These are phyloP conservation scores for Ciborinia camelliae DNA, from an alignment of 2,329 filamentous ascomycete species.

Conservation along the genomic window DNA sequence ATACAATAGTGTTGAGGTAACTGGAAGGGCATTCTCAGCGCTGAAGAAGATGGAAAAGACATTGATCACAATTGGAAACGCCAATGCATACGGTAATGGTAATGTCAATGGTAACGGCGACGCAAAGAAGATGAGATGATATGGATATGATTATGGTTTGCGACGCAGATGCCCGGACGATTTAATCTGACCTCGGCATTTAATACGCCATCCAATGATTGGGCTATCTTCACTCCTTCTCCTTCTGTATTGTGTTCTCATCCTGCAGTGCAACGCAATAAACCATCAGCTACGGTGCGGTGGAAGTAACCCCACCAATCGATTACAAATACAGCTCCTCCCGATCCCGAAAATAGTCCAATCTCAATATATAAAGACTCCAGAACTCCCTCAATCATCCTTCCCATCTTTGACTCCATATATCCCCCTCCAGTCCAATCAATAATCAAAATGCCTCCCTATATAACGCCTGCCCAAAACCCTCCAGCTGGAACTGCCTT, in stretches of 20 bases:
- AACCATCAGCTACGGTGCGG: too few species aligned
- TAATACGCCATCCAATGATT: neutral
- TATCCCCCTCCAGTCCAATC: neutral
- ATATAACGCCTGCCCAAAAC: slow-evolving; percentile 21
- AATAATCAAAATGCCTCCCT: neutral
- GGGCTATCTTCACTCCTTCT: neutral
- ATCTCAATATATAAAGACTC: neutral
- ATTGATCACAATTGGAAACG: neutral
- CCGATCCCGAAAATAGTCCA: neutral
- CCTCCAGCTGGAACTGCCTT: slow-evolving; percentile 36
- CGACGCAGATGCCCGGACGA: neutral
- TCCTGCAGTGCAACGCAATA: neutral
- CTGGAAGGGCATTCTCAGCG: neutral
- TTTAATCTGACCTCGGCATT: neutral
- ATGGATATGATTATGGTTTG: too few species aligned
- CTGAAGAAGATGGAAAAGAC: slow-evolving; percentile 1
- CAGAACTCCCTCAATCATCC: neutral
- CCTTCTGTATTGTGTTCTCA: neutral
- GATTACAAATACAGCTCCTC: slow-evolving; percentile 6
- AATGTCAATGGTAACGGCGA: neutral
- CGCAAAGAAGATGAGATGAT: neutral
- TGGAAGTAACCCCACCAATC: neutral
- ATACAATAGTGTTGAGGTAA: neutral
- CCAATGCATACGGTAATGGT: neutral
- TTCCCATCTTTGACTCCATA: neutral